Evolutionary conservation across 2,329 filamentous ascomycete genomes (phyloP), one percentile per base, ranked within the genome.

Genomic region (Huntiella moniliformis): DNA sequence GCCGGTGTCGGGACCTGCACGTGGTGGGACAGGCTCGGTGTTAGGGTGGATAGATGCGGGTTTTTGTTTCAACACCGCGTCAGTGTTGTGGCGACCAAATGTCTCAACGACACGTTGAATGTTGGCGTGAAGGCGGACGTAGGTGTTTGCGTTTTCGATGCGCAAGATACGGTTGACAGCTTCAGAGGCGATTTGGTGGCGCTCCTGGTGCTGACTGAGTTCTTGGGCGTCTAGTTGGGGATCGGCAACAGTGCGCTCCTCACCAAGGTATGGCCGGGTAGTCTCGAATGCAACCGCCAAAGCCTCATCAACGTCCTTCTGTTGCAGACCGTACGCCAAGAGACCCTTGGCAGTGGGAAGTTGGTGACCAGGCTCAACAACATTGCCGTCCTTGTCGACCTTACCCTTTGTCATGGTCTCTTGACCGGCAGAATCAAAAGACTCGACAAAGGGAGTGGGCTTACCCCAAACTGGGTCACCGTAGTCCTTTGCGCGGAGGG

Each of bases 71-170:
- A 98, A 70, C 3, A 63, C 59, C 6, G 61, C 55, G 61, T 98
- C 91, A 1, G 91, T 98, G 54, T 80, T 76, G 67, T 98, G 91
- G 42, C 91, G 77, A 42, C 91, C 91, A 56, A 98, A 95, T 2
- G 76, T 79, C 50, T 87, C 74, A 53, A 98, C 73, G 60, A 87
- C 92, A 51, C 85, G 78, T 54, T 78, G 72, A 54, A 88, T 79
- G 58, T 95, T 95, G 57, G 82, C 76, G 54, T 86, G 79, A 54
- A 79, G 77, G 44, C 76, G 74, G 56, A 94, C 84, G 61, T 81
- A 80, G 53, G 74, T 77, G 60, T 74, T 88, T 54, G 77, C 79
- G 56, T 92, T 86, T 36, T 72, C 70, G 46, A 98, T 66, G 38
- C 74, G 72, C 1, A 84, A 73, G 59, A 98, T 95, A 46, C 87